Evolutionary conservation across 1,139 yeast genomes (phyloP).

Genomic region (Candida sp.): DNA sequence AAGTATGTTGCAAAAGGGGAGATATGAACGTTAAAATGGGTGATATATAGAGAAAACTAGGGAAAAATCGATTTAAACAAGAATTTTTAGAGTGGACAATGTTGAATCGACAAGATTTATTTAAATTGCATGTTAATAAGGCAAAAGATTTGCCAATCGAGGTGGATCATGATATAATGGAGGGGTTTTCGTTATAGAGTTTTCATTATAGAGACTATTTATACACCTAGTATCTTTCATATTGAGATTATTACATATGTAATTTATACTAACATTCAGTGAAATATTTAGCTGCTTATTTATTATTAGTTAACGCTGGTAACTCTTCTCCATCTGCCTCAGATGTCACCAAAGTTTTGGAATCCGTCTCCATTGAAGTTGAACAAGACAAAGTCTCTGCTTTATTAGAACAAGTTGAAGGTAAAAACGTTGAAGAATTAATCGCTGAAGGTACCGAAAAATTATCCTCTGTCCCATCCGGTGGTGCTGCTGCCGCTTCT

Average conservation of each 20-base stretch:
- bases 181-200: too few relatives aligned
- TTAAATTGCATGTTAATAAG: too few relatives aligned
- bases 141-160: too few relatives aligned
- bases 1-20: not conserved
- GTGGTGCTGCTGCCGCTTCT: slow-evolving; percentile 74
- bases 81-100: too few relatives aligned
- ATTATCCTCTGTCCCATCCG: slow-evolving; percentile 80
- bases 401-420: slow-evolving; percentile 70
- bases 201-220: too few relatives aligned
- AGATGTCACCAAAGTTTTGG: slow-evolving; percentile 68
- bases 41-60: not conserved
- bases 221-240: too few relatives aligned
- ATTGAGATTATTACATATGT: too few relatives aligned
- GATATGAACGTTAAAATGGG: not conserved
- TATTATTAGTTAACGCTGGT: slow-evolving; percentile 84
- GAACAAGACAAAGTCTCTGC: slow-evolving; percentile 70
- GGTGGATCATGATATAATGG: too few relatives aligned
- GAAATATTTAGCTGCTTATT: slow-evolving; percentile 92
- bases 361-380: slow-evolving; percentile 76
- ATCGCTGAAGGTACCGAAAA: slow-evolving; percentile 79
- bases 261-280: slow-evolving; percentile 14
- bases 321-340: slow-evolving; percentile 74
- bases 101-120: too few relatives aligned
- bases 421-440: slow-evolving; percentile 73
- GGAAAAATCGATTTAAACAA: not conserved